Evolutionary conservation across 2,329 filamentous ascomycete species (phyloP).

Genomic region (Pyricularia grisea): DNA sequence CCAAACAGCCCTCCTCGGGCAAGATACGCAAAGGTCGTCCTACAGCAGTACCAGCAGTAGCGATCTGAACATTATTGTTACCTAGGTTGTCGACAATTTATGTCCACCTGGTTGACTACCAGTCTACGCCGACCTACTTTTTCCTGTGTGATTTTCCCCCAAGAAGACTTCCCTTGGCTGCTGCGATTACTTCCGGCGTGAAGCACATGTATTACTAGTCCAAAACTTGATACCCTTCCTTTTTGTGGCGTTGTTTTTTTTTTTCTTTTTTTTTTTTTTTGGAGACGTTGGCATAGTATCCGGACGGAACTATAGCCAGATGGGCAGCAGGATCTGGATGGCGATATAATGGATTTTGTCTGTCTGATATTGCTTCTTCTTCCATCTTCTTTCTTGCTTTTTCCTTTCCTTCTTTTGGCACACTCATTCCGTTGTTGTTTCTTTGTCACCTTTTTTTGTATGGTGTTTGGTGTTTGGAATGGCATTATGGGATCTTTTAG

Average conservation of each 20-base stretch:
- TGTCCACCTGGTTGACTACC: background rate
- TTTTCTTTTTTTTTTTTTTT: no score
- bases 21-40: background rate
- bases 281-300: background rate
- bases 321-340: background rate
- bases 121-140: background rate
- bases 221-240: background rate
- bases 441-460: background rate
- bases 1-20: background rate
- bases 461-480: background rate
- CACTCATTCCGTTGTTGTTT: background rate
- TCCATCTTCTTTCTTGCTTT: background rate
- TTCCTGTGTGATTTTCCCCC: background rate
- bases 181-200: background rate
- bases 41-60: conserved; percentile 1
- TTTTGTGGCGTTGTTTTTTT: background rate
- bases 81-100: background rate
- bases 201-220: background rate
- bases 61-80: background rate
- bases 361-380: background rate
- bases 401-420: background rate
- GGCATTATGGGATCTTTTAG: background rate
- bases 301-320: background rate
- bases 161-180: background rate
- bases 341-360: background rate